phyloP scores from a whole-genome alignment of 2,329 filamentous ascomycete genomes.

The Exophiala xenobiotica region DNA sequence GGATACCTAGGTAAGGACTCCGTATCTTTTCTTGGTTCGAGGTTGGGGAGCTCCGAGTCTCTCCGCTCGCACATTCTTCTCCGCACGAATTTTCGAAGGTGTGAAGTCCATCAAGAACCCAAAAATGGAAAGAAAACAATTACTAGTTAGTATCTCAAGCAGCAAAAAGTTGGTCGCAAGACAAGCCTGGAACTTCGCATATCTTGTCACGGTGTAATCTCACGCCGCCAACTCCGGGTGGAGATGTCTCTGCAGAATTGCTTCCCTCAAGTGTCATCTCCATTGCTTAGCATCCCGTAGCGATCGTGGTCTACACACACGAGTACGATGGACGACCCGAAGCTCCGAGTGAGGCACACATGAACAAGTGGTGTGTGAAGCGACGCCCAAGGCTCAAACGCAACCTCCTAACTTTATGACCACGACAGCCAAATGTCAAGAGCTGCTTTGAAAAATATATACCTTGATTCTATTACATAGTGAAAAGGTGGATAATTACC shows the following conservation, averaged over 20 bases:
- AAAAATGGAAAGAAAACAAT: slow-evolving; percentile 1
- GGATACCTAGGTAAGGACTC: too few relatives aligned
- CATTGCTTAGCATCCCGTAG: slow-evolving; percentile 55
- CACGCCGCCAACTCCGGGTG: slow-evolving; percentile 55
- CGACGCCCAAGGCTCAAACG: slow-evolving; percentile 25
- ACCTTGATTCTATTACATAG: too few relatives aligned
- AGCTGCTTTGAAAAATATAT: slow-evolving; percentile 18
- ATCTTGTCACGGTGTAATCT: slow-evolving; percentile 49
- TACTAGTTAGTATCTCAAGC: not conserved
- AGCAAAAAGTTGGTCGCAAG: slow-evolving; percentile 36
- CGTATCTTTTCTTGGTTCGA: too few relatives aligned
- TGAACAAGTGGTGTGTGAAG: slow-evolving; percentile 31
- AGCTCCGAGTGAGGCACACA: slow-evolving; percentile 57
- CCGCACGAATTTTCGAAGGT: slow-evolving; percentile 9
- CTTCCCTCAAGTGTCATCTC: slow-evolving; percentile 57
- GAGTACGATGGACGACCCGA: slow-evolving; percentile 54
- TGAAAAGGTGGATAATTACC: too few relatives aligned
- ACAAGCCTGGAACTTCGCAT: slow-evolving; percentile 34
- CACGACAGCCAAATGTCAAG: slow-evolving; percentile 30
- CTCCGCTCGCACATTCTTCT: too few relatives aligned
- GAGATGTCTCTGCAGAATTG: slow-evolving; percentile 58
- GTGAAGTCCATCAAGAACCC: not conserved
- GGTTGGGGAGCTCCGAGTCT: too few relatives aligned
- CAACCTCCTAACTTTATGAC: slow-evolving; percentile 30
- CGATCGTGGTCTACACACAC: slow-evolving; percentile 56